Conservation (phyloP, 805 yeast genomes). For the Maudiozyma bulderi region DNA sequence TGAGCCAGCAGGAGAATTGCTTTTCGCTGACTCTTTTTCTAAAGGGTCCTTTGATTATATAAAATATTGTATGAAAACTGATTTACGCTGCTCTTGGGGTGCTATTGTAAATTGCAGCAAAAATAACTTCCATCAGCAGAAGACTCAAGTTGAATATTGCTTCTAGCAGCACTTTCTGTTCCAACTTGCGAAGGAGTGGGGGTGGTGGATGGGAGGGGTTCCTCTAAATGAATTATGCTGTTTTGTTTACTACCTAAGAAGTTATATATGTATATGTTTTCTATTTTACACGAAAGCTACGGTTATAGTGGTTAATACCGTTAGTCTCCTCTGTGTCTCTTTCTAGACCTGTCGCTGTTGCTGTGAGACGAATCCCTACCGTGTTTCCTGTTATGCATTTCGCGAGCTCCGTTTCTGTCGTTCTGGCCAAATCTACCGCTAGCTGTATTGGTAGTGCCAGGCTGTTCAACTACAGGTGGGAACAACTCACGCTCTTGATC, state of each 20-base stretch:
- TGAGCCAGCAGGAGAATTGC: background rate
- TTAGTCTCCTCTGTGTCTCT: background rate
- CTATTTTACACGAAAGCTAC: background rate
- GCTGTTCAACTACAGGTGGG: slow-evolving; percentile 14
- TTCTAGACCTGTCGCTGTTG: background rate
- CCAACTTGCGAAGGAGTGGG: too few species aligned
- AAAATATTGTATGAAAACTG: too few species aligned
- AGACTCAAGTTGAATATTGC: too few species aligned
- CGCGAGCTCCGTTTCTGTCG: background rate
- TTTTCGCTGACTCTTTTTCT: background rate
- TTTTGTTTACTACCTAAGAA: too few species aligned
- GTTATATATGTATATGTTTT: background rate
- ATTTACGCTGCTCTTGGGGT: slow-evolving; percentile 12
- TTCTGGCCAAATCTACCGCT: slow-evolving; percentile 4
- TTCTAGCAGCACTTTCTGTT: too few species aligned
- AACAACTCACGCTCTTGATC: slow-evolving; percentile 38
- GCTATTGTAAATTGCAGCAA: slow-evolving; percentile 8
- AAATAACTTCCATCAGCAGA: too few species aligned
- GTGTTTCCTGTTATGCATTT: background rate
- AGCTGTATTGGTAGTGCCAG: slow-evolving; percentile 18
- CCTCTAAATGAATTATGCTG: too few species aligned
- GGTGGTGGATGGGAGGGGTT: background rate
- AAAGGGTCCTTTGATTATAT: too few species aligned
- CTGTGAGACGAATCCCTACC: background rate
- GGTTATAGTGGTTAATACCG: slow-evolving; percentile 24